Percentiles rank a stretch among this genome's conserved stretches.
Conservation (phyloP, 1,139 yeast species). For the Kurtzmaniella quercitrusa region DNA sequence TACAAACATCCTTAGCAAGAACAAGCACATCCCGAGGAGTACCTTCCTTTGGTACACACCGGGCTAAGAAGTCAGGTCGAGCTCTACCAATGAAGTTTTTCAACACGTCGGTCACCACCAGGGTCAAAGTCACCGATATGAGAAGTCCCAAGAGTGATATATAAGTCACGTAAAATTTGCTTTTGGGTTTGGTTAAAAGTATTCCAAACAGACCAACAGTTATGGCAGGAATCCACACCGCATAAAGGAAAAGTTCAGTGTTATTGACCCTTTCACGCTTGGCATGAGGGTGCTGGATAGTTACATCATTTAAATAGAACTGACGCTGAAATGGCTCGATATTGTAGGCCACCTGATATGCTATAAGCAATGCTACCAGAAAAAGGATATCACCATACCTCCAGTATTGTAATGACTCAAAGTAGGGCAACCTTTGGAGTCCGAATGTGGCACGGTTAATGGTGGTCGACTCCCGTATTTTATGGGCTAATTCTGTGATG, state of each 20-base stretch:
- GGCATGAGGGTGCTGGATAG: conserved; percentile 71
- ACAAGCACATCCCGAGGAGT: conserved; percentile 47
- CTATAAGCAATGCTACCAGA: conserved; percentile 34
- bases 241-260: conserved; percentile 31
- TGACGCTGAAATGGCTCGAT: conserved; percentile 69
- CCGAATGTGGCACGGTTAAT: conserved; percentile 54
- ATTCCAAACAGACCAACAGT: conserved; percentile 22
- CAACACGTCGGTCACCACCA: conserved; percentile 47
- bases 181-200: conserved; percentile 28
- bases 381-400: conserved; percentile 53
- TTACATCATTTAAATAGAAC: conserved; percentile 42
- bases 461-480: neutral
- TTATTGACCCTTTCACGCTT: conserved; percentile 54
- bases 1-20: conserved; percentile 58
- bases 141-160: conserved; percentile 38
- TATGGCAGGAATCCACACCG: conserved; percentile 35
- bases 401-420: conserved; percentile 46
- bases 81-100: conserved; percentile 74
- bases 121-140: conserved; percentile 36
- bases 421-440: conserved; percentile 26
- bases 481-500: neutral
- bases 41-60: conserved; percentile 58
- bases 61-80: conserved; percentile 72
- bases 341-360: conserved; percentile 42
- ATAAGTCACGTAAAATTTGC: conserved; percentile 37